Evolutionary conservation across 2,329 filamentous ascomycete species (phyloP), one percentile per base, ranked within the genome.

Genomic region (Sclerotinia borealis): DNA sequence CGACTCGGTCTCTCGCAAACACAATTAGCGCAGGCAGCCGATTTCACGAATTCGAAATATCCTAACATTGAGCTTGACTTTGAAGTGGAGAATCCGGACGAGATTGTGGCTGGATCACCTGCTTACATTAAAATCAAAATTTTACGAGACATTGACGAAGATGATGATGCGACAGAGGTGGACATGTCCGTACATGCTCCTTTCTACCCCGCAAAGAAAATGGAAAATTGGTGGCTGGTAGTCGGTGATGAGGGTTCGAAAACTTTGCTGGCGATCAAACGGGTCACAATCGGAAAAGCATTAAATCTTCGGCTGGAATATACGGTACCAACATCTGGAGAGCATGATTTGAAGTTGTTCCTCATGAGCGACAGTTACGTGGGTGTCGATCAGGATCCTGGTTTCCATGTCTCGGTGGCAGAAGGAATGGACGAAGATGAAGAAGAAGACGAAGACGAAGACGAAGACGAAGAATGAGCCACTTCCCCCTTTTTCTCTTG

Each of bases 181-280:
- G 92, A 97, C 75, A 85, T 89, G 2, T 88, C 87, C 1, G 96
- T 98, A 2, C 93, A 98, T 74, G 93, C 93, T 59, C 95, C 95
- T 0, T 99, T 98, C 81, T 99, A 95, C 75, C 93, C 95, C 0
- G 81, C 77, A 56, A 89, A 89, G 76, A 99, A 99, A 83, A 89
- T 91, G 80, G 95, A 99, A 82, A 96, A 95, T 75, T 99, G 93
- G 93, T 99, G 95, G 95, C 79, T 99, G 63, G 91, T 99, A 25
- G 91, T 99, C 39, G 93, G 93, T 36, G 93, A 98, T 71, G 92
- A 97, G 78, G 89, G 86, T 75, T 91, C 89, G 47, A 93, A 92
- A 80, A 93, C 83, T 67, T 80, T 99, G 66, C 81, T 98, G 64
- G 93, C 91, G 3, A 96, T 98, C 80, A 99, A 98, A 83, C 86